Conservation (phyloP, 352 stramenopile species). For the Pythium apleroticum region DNA sequence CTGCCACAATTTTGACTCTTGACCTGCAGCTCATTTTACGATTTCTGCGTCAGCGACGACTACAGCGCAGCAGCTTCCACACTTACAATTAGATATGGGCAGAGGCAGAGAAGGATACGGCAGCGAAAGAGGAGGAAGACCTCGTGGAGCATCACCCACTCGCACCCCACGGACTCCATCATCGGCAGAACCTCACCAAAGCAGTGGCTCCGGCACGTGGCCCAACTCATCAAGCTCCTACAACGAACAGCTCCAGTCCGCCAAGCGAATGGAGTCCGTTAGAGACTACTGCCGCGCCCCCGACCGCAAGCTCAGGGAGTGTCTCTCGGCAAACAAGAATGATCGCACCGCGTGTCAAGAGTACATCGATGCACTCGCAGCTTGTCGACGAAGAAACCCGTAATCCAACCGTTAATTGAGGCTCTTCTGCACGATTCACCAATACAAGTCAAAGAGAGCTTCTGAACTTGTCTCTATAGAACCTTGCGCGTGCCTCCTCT, state of each 20-base stretch:
- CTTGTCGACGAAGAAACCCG: neutral
- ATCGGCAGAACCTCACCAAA: too few species aligned
- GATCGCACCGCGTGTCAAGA: neutral
- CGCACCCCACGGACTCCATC: neutral
- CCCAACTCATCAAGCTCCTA: neutral
- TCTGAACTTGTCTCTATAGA: too few species aligned
- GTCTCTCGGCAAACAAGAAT: neutral
- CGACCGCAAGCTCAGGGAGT: neutral
- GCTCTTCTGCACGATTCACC: neutral
- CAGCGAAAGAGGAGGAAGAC: neutral
- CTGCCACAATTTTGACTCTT: too few species aligned
- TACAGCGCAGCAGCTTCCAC: neutral
- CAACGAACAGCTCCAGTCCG: neutral
- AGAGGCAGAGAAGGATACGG: neutral
- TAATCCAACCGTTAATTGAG: neutral
- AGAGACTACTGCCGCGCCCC: neutral
- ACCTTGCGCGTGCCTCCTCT: too few species aligned
- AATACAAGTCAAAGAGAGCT: too few species aligned
- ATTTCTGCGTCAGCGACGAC: neutral
- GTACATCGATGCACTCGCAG: neutral
- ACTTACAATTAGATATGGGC: neutral
- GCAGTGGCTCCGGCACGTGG: too few species aligned
- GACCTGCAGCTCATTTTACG: neutral
- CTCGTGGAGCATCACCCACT: neutral
- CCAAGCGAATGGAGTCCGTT: neutral